A percentile compares a stretch with the other conserved stretches of the same genome.
Conservation (phyloP, 225 moss, liverwort and hornwort species). For the Marchantia paleacea region DNA sequence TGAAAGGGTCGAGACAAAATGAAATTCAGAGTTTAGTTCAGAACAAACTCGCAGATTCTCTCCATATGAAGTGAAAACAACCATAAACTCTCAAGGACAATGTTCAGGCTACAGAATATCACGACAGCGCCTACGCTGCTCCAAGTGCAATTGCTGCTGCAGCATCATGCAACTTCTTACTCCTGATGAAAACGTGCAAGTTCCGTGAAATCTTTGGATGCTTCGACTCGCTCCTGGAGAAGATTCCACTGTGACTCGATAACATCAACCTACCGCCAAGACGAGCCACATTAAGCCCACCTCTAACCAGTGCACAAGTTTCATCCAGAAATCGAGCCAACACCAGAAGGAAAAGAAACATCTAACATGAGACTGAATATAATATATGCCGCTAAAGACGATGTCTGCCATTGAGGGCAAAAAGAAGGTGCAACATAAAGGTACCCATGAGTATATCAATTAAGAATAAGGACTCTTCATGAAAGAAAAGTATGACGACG, state of each 20-base stretch:
- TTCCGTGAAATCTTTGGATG: conserved; percentile 97
- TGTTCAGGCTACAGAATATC: background rate
- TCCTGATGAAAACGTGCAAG: conserved; percentile 99
- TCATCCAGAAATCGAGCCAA: background rate
- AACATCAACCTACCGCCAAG: conserved; percentile 71
- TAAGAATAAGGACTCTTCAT: background rate
- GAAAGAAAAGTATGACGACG: background rate
- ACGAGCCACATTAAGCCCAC: background rate
- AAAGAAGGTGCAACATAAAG: background rate
- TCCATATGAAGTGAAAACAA: background rate
- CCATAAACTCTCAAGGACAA: too few species aligned
- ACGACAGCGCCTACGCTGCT: background rate
- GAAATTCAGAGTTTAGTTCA: background rate
- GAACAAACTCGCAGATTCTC: background rate
- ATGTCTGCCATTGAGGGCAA: background rate
- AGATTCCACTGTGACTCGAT: conserved; percentile 99
- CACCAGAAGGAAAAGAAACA: background rate
- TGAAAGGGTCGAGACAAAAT: conserved; percentile 24
- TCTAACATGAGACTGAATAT: too few species aligned
- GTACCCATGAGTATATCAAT: background rate
- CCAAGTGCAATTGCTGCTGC: background rate
- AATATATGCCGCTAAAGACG: background rate
- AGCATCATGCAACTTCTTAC: conserved; percentile 31
- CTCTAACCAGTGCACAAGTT: background rate
- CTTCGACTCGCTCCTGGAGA: conserved; percentile 95